Conservation (phyloP, 192 early-diverging fungal species). For the Mortierella hygrophila region DNA sequence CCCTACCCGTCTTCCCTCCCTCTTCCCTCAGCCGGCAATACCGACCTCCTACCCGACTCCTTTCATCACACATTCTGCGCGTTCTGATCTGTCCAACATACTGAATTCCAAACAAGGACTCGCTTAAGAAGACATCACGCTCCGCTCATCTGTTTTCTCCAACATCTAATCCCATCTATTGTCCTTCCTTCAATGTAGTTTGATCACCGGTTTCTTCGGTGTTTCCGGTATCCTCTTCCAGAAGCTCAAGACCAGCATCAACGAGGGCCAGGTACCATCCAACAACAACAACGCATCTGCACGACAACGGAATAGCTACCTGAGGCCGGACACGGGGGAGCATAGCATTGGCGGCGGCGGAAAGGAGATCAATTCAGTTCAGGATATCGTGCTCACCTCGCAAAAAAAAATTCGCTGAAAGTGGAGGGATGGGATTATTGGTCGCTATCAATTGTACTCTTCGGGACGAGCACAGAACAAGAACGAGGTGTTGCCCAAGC, state of each 20-base stretch:
- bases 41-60: too few species aligned
- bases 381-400: too few species aligned
- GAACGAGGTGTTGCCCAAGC: background rate
- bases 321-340: too few species aligned
- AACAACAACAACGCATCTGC: background rate
- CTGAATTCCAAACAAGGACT: background rate
- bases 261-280: slow-evolving; percentile 72
- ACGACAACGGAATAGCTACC: background rate
- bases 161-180: background rate
- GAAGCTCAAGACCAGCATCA: slow-evolving; percentile 67
- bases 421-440: too few species aligned
- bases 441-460: too few species aligned
- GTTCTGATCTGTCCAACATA: background rate
- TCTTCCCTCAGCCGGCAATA: background rate
- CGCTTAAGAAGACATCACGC: too few species aligned
- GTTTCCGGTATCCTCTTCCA: slow-evolving; percentile 71
- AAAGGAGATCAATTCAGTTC: too few species aligned
- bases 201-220: slow-evolving; percentile 77
- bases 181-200: slow-evolving; percentile 17
- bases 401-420: too few species aligned
- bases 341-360: too few species aligned
- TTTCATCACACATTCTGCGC: background rate
- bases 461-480: too few species aligned
- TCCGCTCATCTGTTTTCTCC: background rate
- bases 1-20: background rate